Conservation (phyloP, 108 stramenopile species). For the Nitzschia sp. region DNA sequence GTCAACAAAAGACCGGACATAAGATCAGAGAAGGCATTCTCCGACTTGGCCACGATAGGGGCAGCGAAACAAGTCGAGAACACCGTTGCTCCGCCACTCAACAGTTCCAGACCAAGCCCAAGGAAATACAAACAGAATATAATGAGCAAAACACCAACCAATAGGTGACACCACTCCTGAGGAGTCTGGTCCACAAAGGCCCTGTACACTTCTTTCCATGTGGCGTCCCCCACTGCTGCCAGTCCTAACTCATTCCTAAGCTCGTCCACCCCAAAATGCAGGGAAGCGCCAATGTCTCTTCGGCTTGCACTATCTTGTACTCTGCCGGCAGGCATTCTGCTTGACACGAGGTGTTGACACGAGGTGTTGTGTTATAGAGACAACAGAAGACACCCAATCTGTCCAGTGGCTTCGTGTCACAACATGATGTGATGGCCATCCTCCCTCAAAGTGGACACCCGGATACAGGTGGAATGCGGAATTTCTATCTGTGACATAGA, state of each 20-base stretch:
- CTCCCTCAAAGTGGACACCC: no score
- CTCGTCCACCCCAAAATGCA: conserved; percentile 1
- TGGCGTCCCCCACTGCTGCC: conserved; percentile 37
- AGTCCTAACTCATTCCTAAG: conserved; percentile 27
- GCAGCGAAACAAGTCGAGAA: conserved; percentile 80
- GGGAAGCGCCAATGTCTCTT: background rate
- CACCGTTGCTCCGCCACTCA: conserved; percentile 77
- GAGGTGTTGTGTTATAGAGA: no score
- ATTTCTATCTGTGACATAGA: no score
- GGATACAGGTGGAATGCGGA: no score
- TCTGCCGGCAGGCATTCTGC: no score
- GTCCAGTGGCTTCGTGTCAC: no score
- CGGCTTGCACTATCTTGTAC: no score
- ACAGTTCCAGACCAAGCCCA: conserved; percentile 72
- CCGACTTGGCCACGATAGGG: conserved; percentile 62
- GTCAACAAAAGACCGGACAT: conserved; percentile 82
- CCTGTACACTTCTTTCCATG: conserved; percentile 71
- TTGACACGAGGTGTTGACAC: no score
- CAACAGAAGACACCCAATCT: no score
- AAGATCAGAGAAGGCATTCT: conserved; percentile 79
- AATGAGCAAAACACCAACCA: conserved; percentile 48
- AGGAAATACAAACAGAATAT: conserved; percentile 87
- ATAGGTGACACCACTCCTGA: conserved; percentile 53
- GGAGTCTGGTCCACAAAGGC: conserved; percentile 69
- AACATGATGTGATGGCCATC: no score